Conservation (phyloP, 768 basidiomycete species). For the Auricularia sp. region DNA sequence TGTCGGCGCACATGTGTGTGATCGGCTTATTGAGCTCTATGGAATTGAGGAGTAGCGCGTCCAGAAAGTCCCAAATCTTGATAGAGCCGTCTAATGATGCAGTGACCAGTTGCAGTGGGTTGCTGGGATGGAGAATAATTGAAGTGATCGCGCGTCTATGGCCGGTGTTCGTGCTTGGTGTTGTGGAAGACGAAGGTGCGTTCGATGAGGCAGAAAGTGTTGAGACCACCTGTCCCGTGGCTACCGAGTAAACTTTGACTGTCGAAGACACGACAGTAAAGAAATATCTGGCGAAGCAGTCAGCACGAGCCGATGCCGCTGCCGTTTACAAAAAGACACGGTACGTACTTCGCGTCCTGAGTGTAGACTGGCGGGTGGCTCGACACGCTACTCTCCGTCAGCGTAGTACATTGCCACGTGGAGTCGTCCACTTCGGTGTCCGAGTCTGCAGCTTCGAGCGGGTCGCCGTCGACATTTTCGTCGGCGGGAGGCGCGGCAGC, state of each 20-base stretch:
- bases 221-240: conserved; percentile 71
- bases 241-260: conserved; percentile 76
- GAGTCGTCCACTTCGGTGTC: background rate
- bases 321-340: background rate
- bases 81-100: conserved; percentile 75
- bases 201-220: conserved; percentile 54
- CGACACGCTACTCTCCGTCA: conserved; percentile 60
- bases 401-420: conserved; percentile 15
- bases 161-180: conserved; percentile 22
- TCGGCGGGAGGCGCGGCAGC: background rate
- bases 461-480: background rate
- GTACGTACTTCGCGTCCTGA: conserved; percentile 69
- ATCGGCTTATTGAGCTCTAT: conserved; percentile 63
- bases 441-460: background rate
- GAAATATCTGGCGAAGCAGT: conserved; percentile 56
- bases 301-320: conserved; percentile 6
- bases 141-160: conserved; percentile 56
- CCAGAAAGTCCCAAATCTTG: conserved; percentile 89
- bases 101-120: conserved; percentile 83
- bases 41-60: conserved; percentile 67
- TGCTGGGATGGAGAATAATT: conserved; percentile 70
- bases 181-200: conserved; percentile 16
- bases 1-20: conserved; percentile 60
- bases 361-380: conserved; percentile 71
- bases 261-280: conserved; percentile 75